Percentiles rank a stretch among this genome's conserved stretches.
Evolutionary conservation across 139 green algal species (phyloP).

Genomic region (Prasinococcaceae sp.): DNA sequence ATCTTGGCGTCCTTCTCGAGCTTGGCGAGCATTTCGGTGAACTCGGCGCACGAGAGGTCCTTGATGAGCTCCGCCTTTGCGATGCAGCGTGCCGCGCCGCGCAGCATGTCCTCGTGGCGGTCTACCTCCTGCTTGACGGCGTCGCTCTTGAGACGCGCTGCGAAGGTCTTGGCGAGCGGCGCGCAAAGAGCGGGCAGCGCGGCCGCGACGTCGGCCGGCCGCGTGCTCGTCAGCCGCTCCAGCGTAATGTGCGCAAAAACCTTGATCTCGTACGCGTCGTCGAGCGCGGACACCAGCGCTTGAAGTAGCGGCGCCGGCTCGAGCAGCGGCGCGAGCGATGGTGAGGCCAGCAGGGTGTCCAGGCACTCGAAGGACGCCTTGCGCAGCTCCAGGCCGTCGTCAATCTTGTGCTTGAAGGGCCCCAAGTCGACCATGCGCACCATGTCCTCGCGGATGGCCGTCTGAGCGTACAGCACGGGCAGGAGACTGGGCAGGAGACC

Average conservation of each 20-base stretch:
- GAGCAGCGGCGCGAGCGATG: no score
- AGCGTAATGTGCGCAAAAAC: constrained; percentile 65
- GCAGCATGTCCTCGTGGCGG: constrained; percentile 89
- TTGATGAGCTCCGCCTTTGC: constrained; percentile 53
- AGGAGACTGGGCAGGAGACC: constrained; percentile 45
- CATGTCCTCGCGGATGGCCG: constrained; percentile 31
- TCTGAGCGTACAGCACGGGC: constrained; percentile 72
- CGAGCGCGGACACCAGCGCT: constrained; percentile 32
- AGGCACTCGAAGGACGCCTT: constrained; percentile 87
- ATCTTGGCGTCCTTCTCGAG: not conserved
- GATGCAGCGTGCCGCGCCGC: constrained; percentile 65
- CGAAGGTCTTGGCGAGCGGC: constrained; percentile 81
- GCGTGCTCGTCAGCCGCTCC: no score
- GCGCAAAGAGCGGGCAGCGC: constrained; percentile 54
- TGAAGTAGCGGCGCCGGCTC: no score
- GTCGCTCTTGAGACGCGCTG: constrained; percentile 61
- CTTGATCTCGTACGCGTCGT: constrained; percentile 80
- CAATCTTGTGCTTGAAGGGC: constrained; percentile 66
- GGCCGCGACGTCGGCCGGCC: no score
- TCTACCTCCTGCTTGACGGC: constrained; percentile 97
- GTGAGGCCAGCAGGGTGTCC: constrained; percentile 61
- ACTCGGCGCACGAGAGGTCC: not conserved
- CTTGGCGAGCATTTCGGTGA: not conserved
- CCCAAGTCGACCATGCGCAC: constrained; percentile 79
- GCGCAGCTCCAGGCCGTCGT: constrained; percentile 92